Base-by-base conservation (phyloP, 352 stramenopile species). In the Phytophthora sp. region DNA sequence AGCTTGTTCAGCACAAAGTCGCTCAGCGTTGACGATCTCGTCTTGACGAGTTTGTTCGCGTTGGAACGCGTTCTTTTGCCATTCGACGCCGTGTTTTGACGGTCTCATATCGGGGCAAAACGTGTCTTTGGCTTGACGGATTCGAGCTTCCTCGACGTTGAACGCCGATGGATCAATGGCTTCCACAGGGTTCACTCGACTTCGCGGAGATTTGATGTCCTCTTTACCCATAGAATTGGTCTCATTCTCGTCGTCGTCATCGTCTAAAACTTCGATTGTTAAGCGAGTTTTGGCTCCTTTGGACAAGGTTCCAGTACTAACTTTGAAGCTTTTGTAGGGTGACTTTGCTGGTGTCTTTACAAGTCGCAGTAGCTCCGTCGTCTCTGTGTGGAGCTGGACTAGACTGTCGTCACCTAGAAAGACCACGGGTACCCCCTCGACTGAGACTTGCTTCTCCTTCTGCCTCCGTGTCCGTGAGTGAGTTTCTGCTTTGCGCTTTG, bases 261-360 rank as follows among this genome's bases (percentile, higher is more conserved):
- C 71, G 33, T 91, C 80, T 26, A 91, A 41, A 11, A 93, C 82
- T 63, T 93, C 82, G 39, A 93, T 91, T 1, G 84, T 93, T 47
- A 88, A 61, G 21, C 80, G 66, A 18, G 63, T 55, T 74, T 89
- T 80, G 5, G 35, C 47, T 24, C 44, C 35, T 45, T 64, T 66
- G 6, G 64, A 38, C 24, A 56, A 35, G 3, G 23, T 21, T 18
- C 15, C 50, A 27, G 33, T 52, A 4, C 13, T 65, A 2, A 71
- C 18, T 42, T 66, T 79, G n/a, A 58, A 35, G 31, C 15, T 73
- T 57, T 65, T 79, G 21, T 70, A 59, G 2, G 31, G 6, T 7
- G 47, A 26, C n/a, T 74, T 72, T 11, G 62, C 55, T 2, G 80
- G 70, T 0, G 69, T 86, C 52, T 88, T 88, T 8, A 91, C 71